Evolutionary conservation across 345 rosid genomes (phyloP), one percentile per base, ranked within the genome.

Genomic region (Corchorus capsularis): DNA sequence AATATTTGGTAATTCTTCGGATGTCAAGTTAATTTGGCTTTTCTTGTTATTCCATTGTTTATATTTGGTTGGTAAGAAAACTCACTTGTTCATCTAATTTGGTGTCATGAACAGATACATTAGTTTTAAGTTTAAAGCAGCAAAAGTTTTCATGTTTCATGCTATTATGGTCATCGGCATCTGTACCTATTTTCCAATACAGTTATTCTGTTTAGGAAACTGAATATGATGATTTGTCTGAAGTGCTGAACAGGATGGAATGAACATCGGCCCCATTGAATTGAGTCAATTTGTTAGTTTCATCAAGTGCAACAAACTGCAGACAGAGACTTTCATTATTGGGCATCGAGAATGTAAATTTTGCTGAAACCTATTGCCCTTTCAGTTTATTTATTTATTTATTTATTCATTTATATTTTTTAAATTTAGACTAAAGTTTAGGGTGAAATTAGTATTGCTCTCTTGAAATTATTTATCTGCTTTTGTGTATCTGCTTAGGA

Each of bases 171-270:
- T 59, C 54, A 56, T 70, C 47, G 49, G 61, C 53, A 52, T 14
- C 39, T 4, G 17, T 12, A 63, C 67, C n/a, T 50, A 34, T 77
- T 63, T 45, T 2, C 17, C 52, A 56, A 68, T 45, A 50, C 49
- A 50, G 35, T 53, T 72, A 20, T 45, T 73, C 39, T 47, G 57
- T 59, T 60, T 53, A 57, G 60, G 27, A 57, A 54, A 56, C 49
- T 59, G 63, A 46, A 78, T 65, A 53, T 81, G 74, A 78, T 45
- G 78, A 34, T 77, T 65, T 67, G 67, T 72, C 39, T 76, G 72
- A 79, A 92, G 93, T 79, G 91, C 93, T 76, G 89, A 88, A 68
- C 91, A 86, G 77, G 93, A 91, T 78, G 97, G 97, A 69, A 85
- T 89, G 22, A 85, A 89, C 53, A 77, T 85, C 1, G 82, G 79